These are phyloP conservation scores for Ilyonectria mors-panacis DNA, from an alignment of 2,329 filamentous ascomycete genomes.

Conservation along the genomic window DNA sequence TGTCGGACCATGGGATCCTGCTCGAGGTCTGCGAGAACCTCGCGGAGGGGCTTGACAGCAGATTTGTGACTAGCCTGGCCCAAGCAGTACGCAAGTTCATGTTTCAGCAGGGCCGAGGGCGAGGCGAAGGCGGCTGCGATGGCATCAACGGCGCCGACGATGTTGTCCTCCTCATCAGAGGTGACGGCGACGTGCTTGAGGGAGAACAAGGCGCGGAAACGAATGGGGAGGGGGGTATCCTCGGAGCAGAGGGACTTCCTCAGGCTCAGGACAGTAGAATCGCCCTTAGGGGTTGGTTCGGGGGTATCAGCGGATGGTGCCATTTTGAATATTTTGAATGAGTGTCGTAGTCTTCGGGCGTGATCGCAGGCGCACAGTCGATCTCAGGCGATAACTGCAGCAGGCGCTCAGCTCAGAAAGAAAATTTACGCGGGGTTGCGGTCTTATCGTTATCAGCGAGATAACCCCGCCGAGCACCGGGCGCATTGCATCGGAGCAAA, in stretches of 20 bases:
- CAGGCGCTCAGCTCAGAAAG: conserved; percentile 40
- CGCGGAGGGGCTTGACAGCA: conserved; percentile 79
- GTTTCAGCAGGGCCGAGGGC: conserved; percentile 91
- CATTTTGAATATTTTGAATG: conserved; percentile 40
- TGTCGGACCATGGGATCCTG: conserved; percentile 97
- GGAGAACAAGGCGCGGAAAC: conserved; percentile 97
- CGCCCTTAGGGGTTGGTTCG: conserved; percentile 42
- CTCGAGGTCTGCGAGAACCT: conserved; percentile 81
- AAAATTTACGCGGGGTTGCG: conserved; percentile 55
- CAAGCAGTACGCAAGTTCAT: conserved; percentile 97
- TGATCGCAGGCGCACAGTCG: conserved; percentile 30
- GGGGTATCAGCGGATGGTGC: conserved; percentile 44
- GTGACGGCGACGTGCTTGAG: conserved; percentile 92
- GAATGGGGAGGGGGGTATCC: conserved; percentile 83
- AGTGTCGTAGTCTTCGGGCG: conserved; percentile 19
- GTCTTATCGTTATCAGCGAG: conserved; percentile 48
- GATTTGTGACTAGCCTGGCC: conserved; percentile 88
- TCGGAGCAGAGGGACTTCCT: conserved; percentile 86
- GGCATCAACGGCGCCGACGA: conserved; percentile 74
- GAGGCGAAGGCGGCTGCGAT: conserved; percentile 91
- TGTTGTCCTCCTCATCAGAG: conserved; percentile 71
- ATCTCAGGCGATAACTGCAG: conserved; percentile 27
- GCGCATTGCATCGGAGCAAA: conserved; percentile 14
- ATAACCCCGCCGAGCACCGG: conserved; percentile 35
- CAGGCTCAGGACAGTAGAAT: conserved; percentile 71